phyloP scores from a whole-genome alignment of 441 rosid genomes.

The Capsella rubella region DNA sequence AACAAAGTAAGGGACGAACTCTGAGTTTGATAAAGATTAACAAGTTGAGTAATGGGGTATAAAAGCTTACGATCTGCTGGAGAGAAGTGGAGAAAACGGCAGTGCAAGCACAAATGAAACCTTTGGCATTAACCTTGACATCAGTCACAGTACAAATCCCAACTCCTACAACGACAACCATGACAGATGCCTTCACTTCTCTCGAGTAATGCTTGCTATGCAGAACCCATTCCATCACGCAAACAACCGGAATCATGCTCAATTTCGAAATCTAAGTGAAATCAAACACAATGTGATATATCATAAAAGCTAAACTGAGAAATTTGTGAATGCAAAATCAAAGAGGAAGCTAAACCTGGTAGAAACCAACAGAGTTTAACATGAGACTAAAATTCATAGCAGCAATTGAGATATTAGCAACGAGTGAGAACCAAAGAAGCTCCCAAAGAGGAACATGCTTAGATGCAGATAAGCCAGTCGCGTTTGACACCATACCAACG shows the following conservation, averaged over 20 bases:
- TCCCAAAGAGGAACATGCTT: slow-evolving; percentile 94
- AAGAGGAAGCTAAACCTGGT: slow-evolving; percentile 57
- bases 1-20: background rate
- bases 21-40: background rate
- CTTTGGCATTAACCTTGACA: slow-evolving; percentile 91
- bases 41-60: slow-evolving; percentile 9
- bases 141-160: slow-evolving; percentile 98
- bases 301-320: background rate
- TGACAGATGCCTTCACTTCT: slow-evolving; percentile 81
- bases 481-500: slow-evolving; percentile 89
- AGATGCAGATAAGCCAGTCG: slow-evolving; percentile 81
- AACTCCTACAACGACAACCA: slow-evolving; percentile 91
- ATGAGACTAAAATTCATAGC: slow-evolving; percentile 97
- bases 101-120: slow-evolving; percentile 79
- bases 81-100: slow-evolving; percentile 88
- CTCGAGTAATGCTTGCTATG: slow-evolving; percentile 80
- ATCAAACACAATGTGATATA: background rate
- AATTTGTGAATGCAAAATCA: background rate
- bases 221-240: slow-evolving; percentile 94
- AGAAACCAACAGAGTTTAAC: slow-evolving; percentile 97
- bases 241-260: slow-evolving; percentile 97
- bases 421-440: slow-evolving; percentile 91
- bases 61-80: slow-evolving; percentile 87
- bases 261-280: slow-evolving; percentile 80
- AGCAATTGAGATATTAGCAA: slow-evolving; percentile 86